Percentiles rank a stretch among this genome's conserved stretches.
Conservation (phyloP, 257 asterid genomes). For the Solanum piurae region DNA sequence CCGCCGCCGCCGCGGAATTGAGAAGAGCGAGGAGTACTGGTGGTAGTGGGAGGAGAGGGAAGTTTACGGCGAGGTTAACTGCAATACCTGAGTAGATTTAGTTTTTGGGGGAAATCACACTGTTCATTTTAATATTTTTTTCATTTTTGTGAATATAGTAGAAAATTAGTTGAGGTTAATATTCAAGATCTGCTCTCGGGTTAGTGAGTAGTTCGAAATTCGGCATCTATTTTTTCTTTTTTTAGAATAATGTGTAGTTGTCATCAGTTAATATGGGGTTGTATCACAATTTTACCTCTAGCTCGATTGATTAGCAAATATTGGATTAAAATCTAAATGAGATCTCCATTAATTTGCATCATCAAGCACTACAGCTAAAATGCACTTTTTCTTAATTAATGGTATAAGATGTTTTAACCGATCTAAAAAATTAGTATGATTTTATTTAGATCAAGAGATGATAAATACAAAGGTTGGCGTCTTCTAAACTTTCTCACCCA, state of each 20-base stretch:
- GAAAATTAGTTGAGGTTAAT: not conserved
- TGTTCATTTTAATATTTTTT: not conserved
- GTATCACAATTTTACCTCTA: constrained; percentile 12
- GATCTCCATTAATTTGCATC: not conserved
- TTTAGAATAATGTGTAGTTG: not conserved
- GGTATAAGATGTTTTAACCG: not conserved
- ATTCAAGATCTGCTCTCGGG: not conserved
- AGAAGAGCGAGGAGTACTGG: constrained; percentile 17
- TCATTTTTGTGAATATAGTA: constrained; percentile 14
- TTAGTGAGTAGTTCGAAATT: not conserved
- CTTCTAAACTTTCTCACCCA: not conserved
- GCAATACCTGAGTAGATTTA: constrained; percentile 72
- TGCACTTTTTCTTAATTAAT: not conserved
- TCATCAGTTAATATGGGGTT: not conserved
- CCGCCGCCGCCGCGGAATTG: constrained; percentile 8
- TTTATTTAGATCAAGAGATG: not conserved
- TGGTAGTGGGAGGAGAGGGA: constrained; percentile 30
- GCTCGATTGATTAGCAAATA: not conserved
- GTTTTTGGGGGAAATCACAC: not conserved
- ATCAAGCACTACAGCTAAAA: not conserved
- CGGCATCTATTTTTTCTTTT: not conserved
- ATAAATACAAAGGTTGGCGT: not conserved
- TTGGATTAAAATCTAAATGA: not conserved
- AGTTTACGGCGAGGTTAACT: constrained; percentile 35
- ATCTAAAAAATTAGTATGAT: not conserved